These are phyloP conservation scores for Aspergillus novofumigatus DNA, from an alignment of 2,329 filamentous ascomycete species.

Conservation along the genomic window DNA sequence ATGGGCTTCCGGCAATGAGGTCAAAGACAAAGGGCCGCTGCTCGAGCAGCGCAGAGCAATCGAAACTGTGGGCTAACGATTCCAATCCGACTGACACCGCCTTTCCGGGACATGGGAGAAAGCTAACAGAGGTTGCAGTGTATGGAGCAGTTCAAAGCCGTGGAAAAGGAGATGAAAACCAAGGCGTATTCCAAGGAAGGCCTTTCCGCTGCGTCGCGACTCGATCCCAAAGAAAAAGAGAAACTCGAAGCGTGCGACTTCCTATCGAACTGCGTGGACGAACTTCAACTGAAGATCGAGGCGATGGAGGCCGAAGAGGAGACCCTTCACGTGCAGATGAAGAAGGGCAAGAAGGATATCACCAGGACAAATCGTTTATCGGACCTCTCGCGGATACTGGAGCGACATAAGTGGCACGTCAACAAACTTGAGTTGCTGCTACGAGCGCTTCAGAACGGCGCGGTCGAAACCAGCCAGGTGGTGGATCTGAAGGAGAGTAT, in stretches of 20 bases:
- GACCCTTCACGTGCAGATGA: slow-evolving; percentile 78
- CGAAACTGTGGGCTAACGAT: slow-evolving; percentile 67
- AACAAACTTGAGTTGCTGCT: slow-evolving; percentile 86
- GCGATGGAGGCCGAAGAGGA: slow-evolving; percentile 86
- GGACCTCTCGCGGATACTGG: slow-evolving; percentile 76
- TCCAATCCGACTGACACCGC: slow-evolving; percentile 7
- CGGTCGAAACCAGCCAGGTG: slow-evolving; percentile 81
- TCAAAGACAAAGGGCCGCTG: slow-evolving; percentile 97
- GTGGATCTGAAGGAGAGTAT: slow-evolving; percentile 87
- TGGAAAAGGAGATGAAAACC: slow-evolving; percentile 99
- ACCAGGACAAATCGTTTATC: slow-evolving; percentile 82
- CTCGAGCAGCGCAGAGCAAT: slow-evolving; percentile 93
- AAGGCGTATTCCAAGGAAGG: slow-evolving; percentile 99
- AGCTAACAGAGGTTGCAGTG: slow-evolving; percentile 35
- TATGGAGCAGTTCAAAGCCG: slow-evolving; percentile 99
- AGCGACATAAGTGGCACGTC: slow-evolving; percentile 96
- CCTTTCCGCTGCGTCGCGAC: slow-evolving; percentile 80
- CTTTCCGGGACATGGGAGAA: slow-evolving; percentile 1
- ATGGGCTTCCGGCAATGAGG: slow-evolving; percentile 97
- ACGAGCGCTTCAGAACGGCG: slow-evolving; percentile 86
- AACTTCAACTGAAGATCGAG: slow-evolving; percentile 92
- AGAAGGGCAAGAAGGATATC: slow-evolving; percentile 87
- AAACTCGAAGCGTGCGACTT: slow-evolving; percentile 87
- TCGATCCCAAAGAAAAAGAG: slow-evolving; percentile 97
- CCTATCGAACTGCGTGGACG: slow-evolving; percentile 79